phyloP scores from a whole-genome alignment of 140 eudicot species.

The Ambrosia hybrid region DNA sequence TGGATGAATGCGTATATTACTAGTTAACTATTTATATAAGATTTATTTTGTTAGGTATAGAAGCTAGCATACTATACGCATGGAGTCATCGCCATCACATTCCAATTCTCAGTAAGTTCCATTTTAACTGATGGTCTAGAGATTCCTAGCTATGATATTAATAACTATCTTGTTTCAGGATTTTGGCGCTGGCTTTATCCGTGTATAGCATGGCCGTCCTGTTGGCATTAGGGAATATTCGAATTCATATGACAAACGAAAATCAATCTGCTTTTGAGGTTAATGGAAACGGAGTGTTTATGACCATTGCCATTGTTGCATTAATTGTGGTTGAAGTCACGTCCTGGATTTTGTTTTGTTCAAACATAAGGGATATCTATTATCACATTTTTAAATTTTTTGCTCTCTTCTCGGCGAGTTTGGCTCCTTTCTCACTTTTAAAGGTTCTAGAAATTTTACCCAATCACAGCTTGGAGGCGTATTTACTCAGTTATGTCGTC shows the following conservation, averaged over 20 bases:
- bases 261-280: background rate
- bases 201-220: background rate
- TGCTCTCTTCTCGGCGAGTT: background rate
- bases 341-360: background rate
- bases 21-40: no score
- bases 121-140: no score
- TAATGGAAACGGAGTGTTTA: background rate
- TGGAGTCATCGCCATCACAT: no score
- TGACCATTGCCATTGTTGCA: background rate
- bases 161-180: background rate
- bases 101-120: no score
- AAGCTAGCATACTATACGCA: no score
- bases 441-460: background rate
- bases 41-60: no score
- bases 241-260: background rate
- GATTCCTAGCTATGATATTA: no score
- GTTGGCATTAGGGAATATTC: background rate
- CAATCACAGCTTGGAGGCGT: background rate
- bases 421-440: background rate
- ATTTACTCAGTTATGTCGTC: background rate
- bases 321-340: background rate
- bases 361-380: background rate
- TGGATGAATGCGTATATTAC: no score
- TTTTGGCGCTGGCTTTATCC: background rate
- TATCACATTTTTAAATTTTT: no score